Base-by-base conservation (phyloP, 495 filamentous ascomycete species). In the Amphirosellinia nigrospora region DNA sequence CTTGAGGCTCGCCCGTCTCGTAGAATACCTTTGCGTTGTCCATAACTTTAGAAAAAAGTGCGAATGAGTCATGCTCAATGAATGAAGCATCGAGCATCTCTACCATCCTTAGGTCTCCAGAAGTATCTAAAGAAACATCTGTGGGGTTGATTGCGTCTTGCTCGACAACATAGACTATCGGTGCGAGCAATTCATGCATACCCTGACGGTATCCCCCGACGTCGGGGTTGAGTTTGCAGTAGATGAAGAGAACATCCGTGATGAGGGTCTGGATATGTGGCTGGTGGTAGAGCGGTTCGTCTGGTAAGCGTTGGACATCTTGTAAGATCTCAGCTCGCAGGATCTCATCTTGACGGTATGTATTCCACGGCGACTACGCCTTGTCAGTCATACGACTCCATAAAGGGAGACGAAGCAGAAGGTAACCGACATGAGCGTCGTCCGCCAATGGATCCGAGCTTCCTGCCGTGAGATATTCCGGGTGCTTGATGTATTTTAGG, bases 151-250 rank as follows among this genome's bases (percentile, higher is more conserved):
- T 82, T 8, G 96, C 90, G 79, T 99, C 96, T 68, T 89, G 86
- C 64, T 93, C 90, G 15, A 99, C 83, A 11, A 93, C 92, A 89
- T 94, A 97, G 11, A 98, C 82, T 36, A 99, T 89, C 4, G 96
- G 95, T 0, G 95, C 96, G 23, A 98, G 84, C 28, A 99, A 79
- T 79, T 99, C 96, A 77, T 99, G 96, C 94, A 99, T 98, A 21
- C 96, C 96, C 81, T 99, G 96, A 32, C 96, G 89, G 74, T 99
- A 99, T 1, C 86, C 86, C 21, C 94, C 91, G 52, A 95, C 83
- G 72, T 92, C 90, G 15, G 90, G 92, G 73, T 97, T 95, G 53
- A 97, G 89, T 79, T 97, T 98, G 77, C 94, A 94, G 80, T 93
- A 98, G 71, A 99, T 86, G 75, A 99, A 98, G 46, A 98, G 82